Percentiles rank a stretch among this genome's conserved stretches.
phyloP scores from a whole-genome alignment of 2,329 filamentous ascomycete species.

The Xylariaceae sp. region DNA sequence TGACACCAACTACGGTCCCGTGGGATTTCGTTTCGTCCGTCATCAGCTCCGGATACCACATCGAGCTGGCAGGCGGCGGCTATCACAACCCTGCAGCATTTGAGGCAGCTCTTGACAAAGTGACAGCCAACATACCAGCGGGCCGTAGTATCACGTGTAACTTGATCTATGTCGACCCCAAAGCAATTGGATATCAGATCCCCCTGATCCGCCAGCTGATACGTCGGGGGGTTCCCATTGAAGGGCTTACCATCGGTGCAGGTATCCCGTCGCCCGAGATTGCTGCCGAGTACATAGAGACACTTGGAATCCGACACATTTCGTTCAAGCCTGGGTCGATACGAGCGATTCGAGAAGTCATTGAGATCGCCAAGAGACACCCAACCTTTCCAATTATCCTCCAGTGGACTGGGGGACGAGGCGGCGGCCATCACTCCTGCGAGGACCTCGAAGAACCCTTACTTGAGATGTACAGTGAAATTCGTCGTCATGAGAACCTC shows the following conservation, averaged over 20 bases:
- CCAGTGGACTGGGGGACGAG: conserved; percentile 93
- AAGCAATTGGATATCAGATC: conserved; percentile 89
- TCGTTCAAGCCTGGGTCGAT: conserved; percentile 89
- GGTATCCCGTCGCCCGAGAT: conserved; percentile 92
- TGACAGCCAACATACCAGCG: conserved; percentile 76
- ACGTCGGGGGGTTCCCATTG: conserved; percentile 81
- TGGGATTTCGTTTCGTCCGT: conserved; percentile 90
- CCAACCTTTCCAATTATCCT: conserved; percentile 84
- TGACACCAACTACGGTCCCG: conserved; percentile 85
- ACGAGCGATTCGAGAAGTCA: conserved; percentile 80
- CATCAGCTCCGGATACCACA: conserved; percentile 90
- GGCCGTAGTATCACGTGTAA: conserved; percentile 87
- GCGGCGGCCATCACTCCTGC: conserved; percentile 89
- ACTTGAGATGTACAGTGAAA: conserved; percentile 83
- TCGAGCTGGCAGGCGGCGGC: conserved; percentile 84
- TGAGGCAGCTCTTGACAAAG: conserved; percentile 79
- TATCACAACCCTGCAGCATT: conserved; percentile 81
- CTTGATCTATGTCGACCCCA: conserved; percentile 85
- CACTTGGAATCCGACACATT: conserved; percentile 87
- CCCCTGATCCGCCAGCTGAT: conserved; percentile 75
- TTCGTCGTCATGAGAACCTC: conserved; percentile 80
- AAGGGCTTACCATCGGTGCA: conserved; percentile 87
- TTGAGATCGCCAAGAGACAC: conserved; percentile 89
- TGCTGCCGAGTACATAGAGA: conserved; percentile 89
- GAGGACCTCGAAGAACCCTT: conserved; percentile 94